phyloP scores from a whole-genome alignment of 345 rosid species.

The Geranium brycei region DNA sequence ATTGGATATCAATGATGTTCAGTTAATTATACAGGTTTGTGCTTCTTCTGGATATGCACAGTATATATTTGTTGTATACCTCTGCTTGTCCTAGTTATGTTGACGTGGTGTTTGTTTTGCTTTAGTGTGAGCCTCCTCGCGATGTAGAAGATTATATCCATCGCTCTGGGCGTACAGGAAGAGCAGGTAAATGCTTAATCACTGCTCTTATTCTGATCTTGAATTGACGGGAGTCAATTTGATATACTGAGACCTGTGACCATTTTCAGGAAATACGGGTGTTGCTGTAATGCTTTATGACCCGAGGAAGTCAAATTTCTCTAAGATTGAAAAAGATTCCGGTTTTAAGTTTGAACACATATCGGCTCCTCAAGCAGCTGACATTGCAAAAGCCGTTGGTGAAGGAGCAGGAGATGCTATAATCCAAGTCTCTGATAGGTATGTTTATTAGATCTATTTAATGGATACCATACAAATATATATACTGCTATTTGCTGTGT shows the following conservation, averaged over 20 bases:
- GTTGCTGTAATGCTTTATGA: slow-evolving; percentile 93
- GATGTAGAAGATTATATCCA: slow-evolving; percentile 95
- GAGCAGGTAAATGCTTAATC: slow-evolving; percentile 52
- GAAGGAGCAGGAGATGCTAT: slow-evolving; percentile 62
- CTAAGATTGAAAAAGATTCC: slow-evolving; percentile 69
- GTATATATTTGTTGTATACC: background rate
- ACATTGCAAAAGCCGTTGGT: slow-evolving; percentile 78
- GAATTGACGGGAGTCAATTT: background rate
- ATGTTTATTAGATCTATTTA: slow-evolving; percentile 4
- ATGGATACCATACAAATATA: background rate
- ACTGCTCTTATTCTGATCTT: background rate
- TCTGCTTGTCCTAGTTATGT: slow-evolving; percentile 2
- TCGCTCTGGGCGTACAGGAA: slow-evolving; percentile 97
- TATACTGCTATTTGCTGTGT: background rate
- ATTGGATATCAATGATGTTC: slow-evolving; percentile 88
- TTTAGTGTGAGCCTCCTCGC: slow-evolving; percentile 94
- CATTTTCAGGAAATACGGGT: slow-evolving; percentile 63
- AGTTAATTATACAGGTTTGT: slow-evolving; percentile 84
- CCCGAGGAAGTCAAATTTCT: slow-evolving; percentile 56
- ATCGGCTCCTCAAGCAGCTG: slow-evolving; percentile 69
- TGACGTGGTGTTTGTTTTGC: slow-evolving; percentile 3
- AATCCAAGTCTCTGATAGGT: slow-evolving; percentile 82
- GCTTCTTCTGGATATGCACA: background rate
- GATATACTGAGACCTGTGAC: slow-evolving; percentile 6
- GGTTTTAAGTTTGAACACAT: slow-evolving; percentile 86